Evolutionary conservation across 129 eudicot species (phyloP).

Genomic region (Erigeron canadensis): DNA sequence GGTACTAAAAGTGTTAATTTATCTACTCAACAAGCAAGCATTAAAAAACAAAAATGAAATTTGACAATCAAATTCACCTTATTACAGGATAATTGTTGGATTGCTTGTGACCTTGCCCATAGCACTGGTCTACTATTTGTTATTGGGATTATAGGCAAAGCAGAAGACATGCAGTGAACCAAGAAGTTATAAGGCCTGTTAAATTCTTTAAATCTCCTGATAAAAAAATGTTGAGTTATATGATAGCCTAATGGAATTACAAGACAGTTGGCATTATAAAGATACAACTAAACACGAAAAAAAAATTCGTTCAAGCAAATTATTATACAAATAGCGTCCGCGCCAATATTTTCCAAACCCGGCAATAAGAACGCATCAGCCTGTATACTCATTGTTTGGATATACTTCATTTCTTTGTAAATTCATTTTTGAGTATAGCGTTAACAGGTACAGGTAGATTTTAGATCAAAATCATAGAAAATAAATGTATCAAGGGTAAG

Average conservation of each 20-base stretch:
- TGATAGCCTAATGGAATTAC: too few relatives aligned
- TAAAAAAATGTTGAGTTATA: too few relatives aligned
- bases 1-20: slow-evolving; percentile 37
- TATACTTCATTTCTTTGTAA: slow-evolving; percentile 18
- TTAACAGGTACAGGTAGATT: neutral
- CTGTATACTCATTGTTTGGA: slow-evolving; percentile 10
- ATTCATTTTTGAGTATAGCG: neutral
- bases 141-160: slow-evolving; percentile 49
- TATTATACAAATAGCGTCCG: slow-evolving; percentile 1
- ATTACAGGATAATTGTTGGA: slow-evolving; percentile 64
- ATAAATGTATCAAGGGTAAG: slow-evolving; percentile 1
- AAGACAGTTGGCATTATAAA: neutral
- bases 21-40: slow-evolving; percentile 5
- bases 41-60: neutral
- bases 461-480: slow-evolving; percentile 12
- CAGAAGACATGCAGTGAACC: neutral
- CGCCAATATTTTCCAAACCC: neutral
- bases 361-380: slow-evolving; percentile 4
- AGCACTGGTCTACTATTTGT: slow-evolving; percentile 66
- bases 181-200: too few relatives aligned
- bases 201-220: too few relatives aligned
- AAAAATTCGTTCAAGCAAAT: slow-evolving; percentile 22
- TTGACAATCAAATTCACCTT: slow-evolving; percentile 3
- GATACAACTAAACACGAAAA: slow-evolving; percentile 5
- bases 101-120: slow-evolving; percentile 69